These are phyloP conservation scores for Blastobotrys parvus DNA, from an alignment of 805 yeast species.

Conservation along the genomic window DNA sequence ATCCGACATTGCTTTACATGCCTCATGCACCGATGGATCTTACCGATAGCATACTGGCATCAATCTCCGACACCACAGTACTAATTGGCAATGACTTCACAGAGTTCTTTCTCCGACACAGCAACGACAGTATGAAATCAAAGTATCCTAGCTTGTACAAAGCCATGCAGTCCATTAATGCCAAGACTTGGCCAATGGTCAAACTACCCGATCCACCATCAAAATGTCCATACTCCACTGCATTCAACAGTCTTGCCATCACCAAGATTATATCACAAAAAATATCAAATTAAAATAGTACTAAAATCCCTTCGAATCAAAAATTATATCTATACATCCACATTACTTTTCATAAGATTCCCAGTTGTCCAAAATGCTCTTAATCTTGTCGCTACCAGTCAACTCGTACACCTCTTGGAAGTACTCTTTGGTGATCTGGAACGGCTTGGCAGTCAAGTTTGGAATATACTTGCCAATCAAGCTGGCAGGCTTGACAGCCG, in stretches of 20 bases:
- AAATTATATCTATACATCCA: no score
- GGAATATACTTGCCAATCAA: constrained; percentile 95
- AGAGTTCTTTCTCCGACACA: background rate
- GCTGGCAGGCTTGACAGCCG: constrained; percentile 90
- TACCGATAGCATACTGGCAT: constrained; percentile 13
- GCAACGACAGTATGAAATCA: background rate
- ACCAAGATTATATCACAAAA: constrained; percentile 1
- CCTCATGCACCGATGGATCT: constrained; percentile 65
- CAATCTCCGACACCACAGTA: background rate
- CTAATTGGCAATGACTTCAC: background rate
- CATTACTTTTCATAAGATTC: constrained; percentile 58
- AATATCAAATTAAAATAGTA: constrained; percentile 1
- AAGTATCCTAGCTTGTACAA: background rate
- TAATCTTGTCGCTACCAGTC: constrained; percentile 87
- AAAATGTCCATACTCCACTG: background rate
- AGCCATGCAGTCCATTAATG: background rate
- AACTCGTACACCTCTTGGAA: constrained; percentile 91
- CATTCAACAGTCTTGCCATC: background rate
- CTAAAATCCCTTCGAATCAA: background rate
- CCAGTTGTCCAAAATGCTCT: constrained; percentile 91
- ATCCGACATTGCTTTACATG: constrained; percentile 42
- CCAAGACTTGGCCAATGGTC: background rate
- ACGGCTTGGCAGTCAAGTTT: constrained; percentile 96
- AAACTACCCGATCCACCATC: background rate
- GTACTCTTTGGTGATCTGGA: constrained; percentile 91